These are phyloP conservation scores for Colletotrichum sp. DNA, from an alignment of 2,329 filamentous ascomycete genomes.

Conservation along the genomic window DNA sequence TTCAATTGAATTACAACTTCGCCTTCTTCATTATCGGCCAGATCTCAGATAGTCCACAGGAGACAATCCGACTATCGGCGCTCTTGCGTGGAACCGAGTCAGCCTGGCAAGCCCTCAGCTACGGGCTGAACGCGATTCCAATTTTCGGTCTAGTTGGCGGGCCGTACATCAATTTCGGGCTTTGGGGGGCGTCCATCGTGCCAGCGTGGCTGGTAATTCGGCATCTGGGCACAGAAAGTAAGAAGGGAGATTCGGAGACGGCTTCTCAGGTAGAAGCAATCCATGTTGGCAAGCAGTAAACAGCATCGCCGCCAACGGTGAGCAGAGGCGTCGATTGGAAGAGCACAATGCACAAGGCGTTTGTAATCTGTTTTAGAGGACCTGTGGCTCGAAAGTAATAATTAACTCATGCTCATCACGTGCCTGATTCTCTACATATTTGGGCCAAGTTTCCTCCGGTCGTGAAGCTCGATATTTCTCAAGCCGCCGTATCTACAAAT, in stretches of 20 bases:
- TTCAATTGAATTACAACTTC: slow-evolving; percentile 75
- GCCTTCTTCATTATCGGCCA: slow-evolving; percentile 71
- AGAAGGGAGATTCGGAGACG: background rate
- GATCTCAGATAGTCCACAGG: slow-evolving; percentile 60
- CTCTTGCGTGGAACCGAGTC: slow-evolving; percentile 70
- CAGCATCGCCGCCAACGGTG: background rate
- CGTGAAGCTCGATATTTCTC: background rate
- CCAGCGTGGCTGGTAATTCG: slow-evolving; percentile 65
- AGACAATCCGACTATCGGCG: slow-evolving; percentile 68
- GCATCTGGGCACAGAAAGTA: background rate
- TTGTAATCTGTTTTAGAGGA: background rate
- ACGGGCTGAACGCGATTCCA: slow-evolving; percentile 64
- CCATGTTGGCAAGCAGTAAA: background rate
- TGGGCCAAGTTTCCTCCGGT: background rate
- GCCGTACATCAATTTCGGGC: slow-evolving; percentile 69
- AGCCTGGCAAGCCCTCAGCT: slow-evolving; percentile 71
- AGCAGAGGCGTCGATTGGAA: background rate
- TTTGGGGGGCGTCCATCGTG: slow-evolving; percentile 64
- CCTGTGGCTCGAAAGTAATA: background rate
- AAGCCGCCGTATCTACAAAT: background rate
- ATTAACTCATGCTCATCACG: background rate
- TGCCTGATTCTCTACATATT: background rate
- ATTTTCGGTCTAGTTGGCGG: slow-evolving; percentile 67
- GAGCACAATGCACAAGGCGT: background rate
- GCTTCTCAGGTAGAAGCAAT: background rate